Evolutionary conservation across 306 rosid genomes (phyloP).

Genomic region (Fragaria nilgerrensis): DNA sequence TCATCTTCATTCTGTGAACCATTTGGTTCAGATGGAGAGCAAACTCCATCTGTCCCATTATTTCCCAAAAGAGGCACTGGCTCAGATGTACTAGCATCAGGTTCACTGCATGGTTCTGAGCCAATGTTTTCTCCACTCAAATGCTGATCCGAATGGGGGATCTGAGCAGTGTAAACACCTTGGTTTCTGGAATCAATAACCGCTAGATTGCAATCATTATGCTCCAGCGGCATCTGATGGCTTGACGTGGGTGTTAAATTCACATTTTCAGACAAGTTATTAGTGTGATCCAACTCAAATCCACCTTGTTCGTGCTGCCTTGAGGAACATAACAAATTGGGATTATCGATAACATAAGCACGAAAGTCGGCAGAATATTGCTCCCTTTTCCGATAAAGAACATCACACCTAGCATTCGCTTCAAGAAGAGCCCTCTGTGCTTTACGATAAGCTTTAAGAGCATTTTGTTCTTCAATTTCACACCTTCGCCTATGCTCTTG

Average conservation of each 20-base stretch:
- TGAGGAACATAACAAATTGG: constrained; percentile 57
- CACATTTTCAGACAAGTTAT: constrained; percentile 47
- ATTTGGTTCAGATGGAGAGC: constrained; percentile 66
- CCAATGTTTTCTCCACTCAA: constrained; percentile 48
- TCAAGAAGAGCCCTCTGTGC: constrained; percentile 80
- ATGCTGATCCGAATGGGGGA: constrained; percentile 36
- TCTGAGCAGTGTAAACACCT: constrained; percentile 36
- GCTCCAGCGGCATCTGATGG: constrained; percentile 54
- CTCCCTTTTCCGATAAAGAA: constrained; percentile 78
- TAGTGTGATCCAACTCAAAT: constrained; percentile 46
- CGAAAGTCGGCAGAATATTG: constrained; percentile 59
- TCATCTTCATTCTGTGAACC: constrained; percentile 73
- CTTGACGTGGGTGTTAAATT: constrained; percentile 45
- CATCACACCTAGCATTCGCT: constrained; percentile 76
- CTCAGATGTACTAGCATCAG: constrained; percentile 78
- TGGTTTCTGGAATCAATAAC: constrained; percentile 51
- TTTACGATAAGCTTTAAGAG: constrained; percentile 77
- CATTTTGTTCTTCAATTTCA: constrained; percentile 90
- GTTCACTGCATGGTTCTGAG: constrained; percentile 70
- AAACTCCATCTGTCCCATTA: constrained; percentile 47
- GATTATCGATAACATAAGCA: constrained; percentile 54
- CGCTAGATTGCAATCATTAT: constrained; percentile 44
- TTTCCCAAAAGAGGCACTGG: constrained; percentile 52
- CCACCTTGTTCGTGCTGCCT: constrained; percentile 56
- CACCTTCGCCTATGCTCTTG: constrained; percentile 73